Percentiles rank a stretch among this genome's conserved stretches.
Conservation (phyloP, 164 flowering plant species). For the Macadamia tetraphylla region DNA sequence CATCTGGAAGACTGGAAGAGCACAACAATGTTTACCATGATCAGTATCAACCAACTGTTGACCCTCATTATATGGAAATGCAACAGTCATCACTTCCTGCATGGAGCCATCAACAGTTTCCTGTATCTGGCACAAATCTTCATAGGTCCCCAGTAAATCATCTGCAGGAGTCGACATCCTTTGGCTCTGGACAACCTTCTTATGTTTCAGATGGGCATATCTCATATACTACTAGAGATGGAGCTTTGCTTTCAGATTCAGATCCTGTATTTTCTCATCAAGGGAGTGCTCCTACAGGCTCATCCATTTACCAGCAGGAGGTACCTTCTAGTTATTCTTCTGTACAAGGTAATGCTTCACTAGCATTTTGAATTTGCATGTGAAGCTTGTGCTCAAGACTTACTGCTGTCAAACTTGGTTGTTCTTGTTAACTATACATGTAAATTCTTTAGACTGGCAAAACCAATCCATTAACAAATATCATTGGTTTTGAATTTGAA, state of each 20-base stretch:
- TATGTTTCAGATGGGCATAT: slow-evolving; percentile 41
- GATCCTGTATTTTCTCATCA: slow-evolving; percentile 34
- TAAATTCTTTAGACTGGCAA: background rate
- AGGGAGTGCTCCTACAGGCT: slow-evolving; percentile 35
- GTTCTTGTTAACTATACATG: slow-evolving; percentile 2
- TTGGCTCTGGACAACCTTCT: slow-evolving; percentile 32
- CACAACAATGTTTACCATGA: slow-evolving; percentile 43
- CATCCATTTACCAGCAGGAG: slow-evolving; percentile 94
- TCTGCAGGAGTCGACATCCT: slow-evolving; percentile 30
- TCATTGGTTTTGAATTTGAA: background rate
- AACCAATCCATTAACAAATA: background rate
- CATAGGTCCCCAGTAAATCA: slow-evolving; percentile 27
- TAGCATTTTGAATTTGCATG: slow-evolving; percentile 39
- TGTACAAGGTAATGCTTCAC: slow-evolving; percentile 82
- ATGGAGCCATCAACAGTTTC: slow-evolving; percentile 48
- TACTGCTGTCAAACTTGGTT: slow-evolving; percentile 19
- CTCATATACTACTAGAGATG: slow-evolving; percentile 40
- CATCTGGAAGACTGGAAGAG: slow-evolving; percentile 40
- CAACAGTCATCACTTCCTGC: slow-evolving; percentile 37
- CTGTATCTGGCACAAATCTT: slow-evolving; percentile 29
- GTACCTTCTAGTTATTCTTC: slow-evolving; percentile 99
- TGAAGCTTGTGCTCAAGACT: slow-evolving; percentile 34
- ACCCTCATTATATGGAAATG: slow-evolving; percentile 41
- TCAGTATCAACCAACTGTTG: slow-evolving; percentile 39
- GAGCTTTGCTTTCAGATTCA: slow-evolving; percentile 36